phyloP scores from a whole-genome alignment of 139 green algal genomes.

The Coccomyxa sp. region DNA sequence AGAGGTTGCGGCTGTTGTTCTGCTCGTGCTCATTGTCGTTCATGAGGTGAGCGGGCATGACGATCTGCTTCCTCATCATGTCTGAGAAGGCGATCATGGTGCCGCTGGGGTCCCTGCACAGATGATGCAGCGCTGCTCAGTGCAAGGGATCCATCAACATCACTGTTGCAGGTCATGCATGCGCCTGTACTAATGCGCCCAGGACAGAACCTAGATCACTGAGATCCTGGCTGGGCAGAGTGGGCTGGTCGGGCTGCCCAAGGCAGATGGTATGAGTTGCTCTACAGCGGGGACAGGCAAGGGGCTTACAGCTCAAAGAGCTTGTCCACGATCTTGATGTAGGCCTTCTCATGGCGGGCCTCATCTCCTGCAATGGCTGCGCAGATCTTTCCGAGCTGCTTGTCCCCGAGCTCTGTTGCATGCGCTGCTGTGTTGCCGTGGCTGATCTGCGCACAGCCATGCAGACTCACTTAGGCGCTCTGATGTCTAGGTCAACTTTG shows the following conservation, averaged over 20 bases:
- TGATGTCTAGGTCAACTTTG: no score
- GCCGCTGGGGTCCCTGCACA: constrained; percentile 73
- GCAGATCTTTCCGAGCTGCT: constrained; percentile 85
- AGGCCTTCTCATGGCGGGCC: constrained; percentile 93
- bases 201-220: no score
- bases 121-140: neutral
- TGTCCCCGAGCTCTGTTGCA: constrained; percentile 85
- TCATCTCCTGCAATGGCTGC: constrained; percentile 92
- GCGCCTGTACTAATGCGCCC: no score
- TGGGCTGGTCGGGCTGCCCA: no score
- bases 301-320: constrained; percentile 65
- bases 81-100: constrained; percentile 91
- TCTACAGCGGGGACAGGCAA: no score
- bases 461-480: no score
- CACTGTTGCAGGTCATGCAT: no score
- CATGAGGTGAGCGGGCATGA: constrained; percentile 98
- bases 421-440: constrained; percentile 94
- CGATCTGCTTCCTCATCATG: constrained; percentile 99
- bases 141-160: no score
- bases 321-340: constrained; percentile 87
- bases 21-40: constrained; percentile 78
- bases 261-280: no score
- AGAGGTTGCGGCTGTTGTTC: constrained; percentile 73
- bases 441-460: constrained; percentile 63
- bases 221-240: neutral